A percentile compares a stretch with the other conserved stretches of the same genome.
These are phyloP conservation scores for Xylaria sp. DNA, from an alignment of 2,329 filamentous ascomycete genomes.

Conservation along the genomic window DNA sequence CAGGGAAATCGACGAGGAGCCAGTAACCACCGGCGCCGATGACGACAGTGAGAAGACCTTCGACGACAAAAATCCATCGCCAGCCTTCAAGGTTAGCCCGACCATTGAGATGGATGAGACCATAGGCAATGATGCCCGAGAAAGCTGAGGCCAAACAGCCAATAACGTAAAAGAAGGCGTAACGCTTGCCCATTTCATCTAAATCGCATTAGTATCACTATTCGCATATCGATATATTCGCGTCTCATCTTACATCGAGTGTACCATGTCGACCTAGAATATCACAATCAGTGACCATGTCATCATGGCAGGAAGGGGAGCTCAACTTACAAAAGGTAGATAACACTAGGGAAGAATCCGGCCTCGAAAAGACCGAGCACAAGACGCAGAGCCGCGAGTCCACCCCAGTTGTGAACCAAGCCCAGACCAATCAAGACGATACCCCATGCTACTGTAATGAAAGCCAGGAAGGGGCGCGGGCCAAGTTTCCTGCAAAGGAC, in stretches of 20 bases:
- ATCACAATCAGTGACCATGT: not conserved
- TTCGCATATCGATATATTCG: not conserved
- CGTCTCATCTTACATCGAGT: slow-evolving; percentile 62
- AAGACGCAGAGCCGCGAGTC: slow-evolving; percentile 66
- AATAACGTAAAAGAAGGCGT: slow-evolving; percentile 75
- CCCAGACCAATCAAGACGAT: slow-evolving; percentile 73
- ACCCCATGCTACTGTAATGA: slow-evolving; percentile 70
- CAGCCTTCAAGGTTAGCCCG: slow-evolving; percentile 66
- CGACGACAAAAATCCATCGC: slow-evolving; percentile 75
- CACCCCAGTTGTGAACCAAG: slow-evolving; percentile 64
- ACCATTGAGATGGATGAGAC: slow-evolving; percentile 73
- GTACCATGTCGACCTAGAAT: slow-evolving; percentile 70
- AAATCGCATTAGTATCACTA: slow-evolving; percentile 2
- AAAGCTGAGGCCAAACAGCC: slow-evolving; percentile 74
- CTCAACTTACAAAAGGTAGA: slow-evolving; percentile 69
- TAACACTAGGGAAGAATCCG: slow-evolving; percentile 76
- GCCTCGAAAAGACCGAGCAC: slow-evolving; percentile 74
- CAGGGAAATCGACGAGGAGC: slow-evolving; percentile 62
- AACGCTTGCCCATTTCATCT: slow-evolving; percentile 77
- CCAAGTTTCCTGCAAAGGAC: slow-evolving; percentile 75
- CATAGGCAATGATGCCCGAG: slow-evolving; percentile 76
- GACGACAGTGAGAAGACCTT: slow-evolving; percentile 64
- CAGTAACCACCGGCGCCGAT: slow-evolving; percentile 55
- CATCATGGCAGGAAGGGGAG: not conserved
- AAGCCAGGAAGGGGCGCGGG: slow-evolving; percentile 65